phyloP scores from a whole-genome alignment of 2,329 filamentous ascomycete species.

The Aspergillus ustus region DNA sequence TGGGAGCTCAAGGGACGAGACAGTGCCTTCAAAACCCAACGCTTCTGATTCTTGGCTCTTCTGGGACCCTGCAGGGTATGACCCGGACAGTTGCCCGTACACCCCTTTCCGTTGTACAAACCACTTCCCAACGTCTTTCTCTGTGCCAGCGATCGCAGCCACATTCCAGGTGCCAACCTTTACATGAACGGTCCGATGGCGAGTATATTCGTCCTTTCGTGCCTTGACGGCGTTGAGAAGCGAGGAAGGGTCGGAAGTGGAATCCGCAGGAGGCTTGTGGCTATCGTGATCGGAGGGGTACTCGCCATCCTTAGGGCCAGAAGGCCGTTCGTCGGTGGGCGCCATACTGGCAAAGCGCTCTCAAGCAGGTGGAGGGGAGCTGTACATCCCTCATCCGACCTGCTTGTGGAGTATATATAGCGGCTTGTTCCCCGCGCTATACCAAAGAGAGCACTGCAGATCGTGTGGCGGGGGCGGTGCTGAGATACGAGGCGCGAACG shows the following conservation, averaged over 20 bases:
- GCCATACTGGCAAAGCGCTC: constrained; percentile 19
- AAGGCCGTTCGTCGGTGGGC: constrained; percentile 18
- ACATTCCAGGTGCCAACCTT: constrained; percentile 98
- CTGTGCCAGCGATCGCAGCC: constrained; percentile 79
- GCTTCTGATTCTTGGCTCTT: constrained; percentile 27
- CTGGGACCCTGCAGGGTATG: constrained; percentile 40
- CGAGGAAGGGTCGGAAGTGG: constrained; percentile 41
- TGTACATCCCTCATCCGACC: constrained; percentile 1
- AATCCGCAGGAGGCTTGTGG: constrained; percentile 17
- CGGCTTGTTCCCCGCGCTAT: constrained; percentile 4
- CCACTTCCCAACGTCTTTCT: constrained; percentile 87
- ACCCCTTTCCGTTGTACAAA: constrained; percentile 79
- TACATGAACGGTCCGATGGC: constrained; percentile 74
- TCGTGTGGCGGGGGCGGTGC: constrained; percentile 6
- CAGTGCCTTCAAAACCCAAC: constrained; percentile 20
- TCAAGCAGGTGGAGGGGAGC: not conserved
- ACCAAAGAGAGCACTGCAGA: not conserved
- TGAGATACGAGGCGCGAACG: constrained; percentile 14
- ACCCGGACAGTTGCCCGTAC: constrained; percentile 63
- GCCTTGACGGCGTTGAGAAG: constrained; percentile 68
- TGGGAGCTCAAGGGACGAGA: constrained; percentile 35
- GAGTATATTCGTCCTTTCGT: constrained; percentile 78
- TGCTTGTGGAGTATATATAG: constrained; percentile 2
- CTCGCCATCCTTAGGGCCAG: constrained; percentile 15
- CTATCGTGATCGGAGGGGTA: constrained; percentile 24